Conservation (phyloP, 345 rosid genomes). For the Lepidium sativum region DNA sequence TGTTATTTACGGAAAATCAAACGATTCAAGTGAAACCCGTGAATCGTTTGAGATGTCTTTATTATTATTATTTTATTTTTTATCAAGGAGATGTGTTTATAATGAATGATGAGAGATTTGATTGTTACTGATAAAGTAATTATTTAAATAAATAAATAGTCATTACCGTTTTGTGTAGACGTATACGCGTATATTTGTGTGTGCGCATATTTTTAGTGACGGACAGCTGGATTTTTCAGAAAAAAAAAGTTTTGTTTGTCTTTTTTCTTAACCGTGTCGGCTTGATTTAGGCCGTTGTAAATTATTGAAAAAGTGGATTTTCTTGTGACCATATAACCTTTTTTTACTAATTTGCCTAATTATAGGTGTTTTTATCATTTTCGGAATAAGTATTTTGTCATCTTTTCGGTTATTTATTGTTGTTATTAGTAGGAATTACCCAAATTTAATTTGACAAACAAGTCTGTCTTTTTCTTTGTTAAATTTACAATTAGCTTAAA, state of each 20-base stretch:
- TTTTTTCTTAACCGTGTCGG: constrained; percentile 3
- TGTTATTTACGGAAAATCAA: not conserved
- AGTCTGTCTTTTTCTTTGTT: not conserved
- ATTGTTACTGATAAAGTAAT: not conserved
- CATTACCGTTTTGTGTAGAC: constrained; percentile 9
- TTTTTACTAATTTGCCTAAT: constrained; percentile 2
- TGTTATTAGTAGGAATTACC: not conserved
- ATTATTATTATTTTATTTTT: no score
- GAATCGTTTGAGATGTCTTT: constrained; percentile 25
- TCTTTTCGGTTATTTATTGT: no score
- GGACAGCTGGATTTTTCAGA: constrained; percentile 10
- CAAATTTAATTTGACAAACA: not conserved
- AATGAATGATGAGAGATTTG: constrained; percentile 8
- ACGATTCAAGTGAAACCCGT: constrained; percentile 23
- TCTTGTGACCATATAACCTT: constrained; percentile 4
- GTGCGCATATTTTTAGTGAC: constrained; percentile 6
- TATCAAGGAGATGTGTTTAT: constrained; percentile 2
- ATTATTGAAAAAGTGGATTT: constrained; percentile 12
- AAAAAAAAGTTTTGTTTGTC: not conserved
- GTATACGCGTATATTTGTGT: constrained; percentile 14
- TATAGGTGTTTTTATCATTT: not conserved
- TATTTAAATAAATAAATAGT: constrained; percentile 9
- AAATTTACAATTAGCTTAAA: no score
- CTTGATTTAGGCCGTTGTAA: constrained; percentile 17
- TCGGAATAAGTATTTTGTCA: not conserved